Conservation (phyloP, 257 asterid species). For the Apocynum venetum region DNA sequence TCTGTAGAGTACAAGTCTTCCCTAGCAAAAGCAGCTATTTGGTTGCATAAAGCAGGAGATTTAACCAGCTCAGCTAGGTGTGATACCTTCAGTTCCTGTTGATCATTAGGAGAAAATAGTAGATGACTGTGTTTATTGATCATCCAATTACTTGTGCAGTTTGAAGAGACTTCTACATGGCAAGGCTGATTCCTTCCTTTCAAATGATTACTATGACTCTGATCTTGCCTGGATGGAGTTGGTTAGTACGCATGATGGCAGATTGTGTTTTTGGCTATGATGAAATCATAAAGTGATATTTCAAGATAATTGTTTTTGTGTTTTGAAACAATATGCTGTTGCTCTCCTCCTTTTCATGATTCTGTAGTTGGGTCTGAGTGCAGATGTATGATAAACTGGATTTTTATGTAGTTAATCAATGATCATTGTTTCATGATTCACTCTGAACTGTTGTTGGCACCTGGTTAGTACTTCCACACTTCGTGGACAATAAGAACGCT, state of each 20-base stretch:
- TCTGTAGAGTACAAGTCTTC: slow-evolving; percentile 62
- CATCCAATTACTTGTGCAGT: slow-evolving; percentile 40
- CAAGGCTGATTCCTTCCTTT: slow-evolving; percentile 87
- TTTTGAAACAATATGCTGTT: neutral
- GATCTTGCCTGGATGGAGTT: slow-evolving; percentile 98
- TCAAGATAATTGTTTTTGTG: neutral
- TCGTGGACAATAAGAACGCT: neutral
- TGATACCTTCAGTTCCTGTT: slow-evolving; percentile 3
- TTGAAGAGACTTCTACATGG: slow-evolving; percentile 80
- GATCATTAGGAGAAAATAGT: neutral
- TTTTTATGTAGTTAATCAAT: neutral
- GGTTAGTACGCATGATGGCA: slow-evolving; percentile 42
- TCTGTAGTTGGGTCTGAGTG: neutral
- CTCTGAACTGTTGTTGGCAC: neutral
- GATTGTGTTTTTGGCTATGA: neutral
- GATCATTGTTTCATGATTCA: neutral
- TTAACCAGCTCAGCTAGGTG: slow-evolving; percentile 66
- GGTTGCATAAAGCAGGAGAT: slow-evolving; percentile 82
- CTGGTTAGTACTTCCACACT: neutral
- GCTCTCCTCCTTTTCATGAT: neutral
- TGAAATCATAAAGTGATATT: neutral
- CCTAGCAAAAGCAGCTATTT: slow-evolving; percentile 68
- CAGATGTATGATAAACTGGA: neutral
- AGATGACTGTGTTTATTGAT: neutral
- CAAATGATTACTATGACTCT: slow-evolving; percentile 91